phyloP scores from a whole-genome alignment of 129 eudicot genomes.

The Artemisia annua region DNA sequence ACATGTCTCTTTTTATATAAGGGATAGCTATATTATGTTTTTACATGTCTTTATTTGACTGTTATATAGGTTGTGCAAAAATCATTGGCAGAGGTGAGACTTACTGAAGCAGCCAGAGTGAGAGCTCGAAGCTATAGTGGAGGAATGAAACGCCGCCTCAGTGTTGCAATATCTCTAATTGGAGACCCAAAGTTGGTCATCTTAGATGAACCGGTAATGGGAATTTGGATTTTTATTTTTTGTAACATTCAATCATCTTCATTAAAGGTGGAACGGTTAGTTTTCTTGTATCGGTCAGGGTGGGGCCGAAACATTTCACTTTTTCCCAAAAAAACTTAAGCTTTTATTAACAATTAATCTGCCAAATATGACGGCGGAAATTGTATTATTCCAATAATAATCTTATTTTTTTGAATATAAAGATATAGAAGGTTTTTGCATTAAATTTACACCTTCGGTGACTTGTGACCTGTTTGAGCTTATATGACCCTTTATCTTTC shows the following conservation, averaged over 20 bases:
- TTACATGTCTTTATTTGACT: conserved; percentile 5
- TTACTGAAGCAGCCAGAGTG: conserved; percentile 66
- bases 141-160: conserved; percentile 99
- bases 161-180: conserved; percentile 93
- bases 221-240: not conserved
- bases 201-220: conserved; percentile 88
- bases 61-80: conserved; percentile 53
- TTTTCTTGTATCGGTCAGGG: not conserved
- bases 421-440: not conserved
- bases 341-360: not conserved
- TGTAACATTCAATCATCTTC: conserved; percentile 1
- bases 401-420: not conserved
- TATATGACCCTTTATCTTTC: not conserved
- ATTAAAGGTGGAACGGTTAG: not conserved
- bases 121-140: conserved; percentile 97
- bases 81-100: conserved; percentile 82
- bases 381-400: conserved; percentile 1
- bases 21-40: not conserved
- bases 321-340: not conserved
- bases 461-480: no score
- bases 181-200: conserved; percentile 94
- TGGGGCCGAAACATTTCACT: not conserved
- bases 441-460: not conserved
- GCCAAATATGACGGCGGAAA: not conserved
- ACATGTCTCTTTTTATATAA: not conserved